phyloP scores from a whole-genome alignment of 2,329 filamentous ascomycete genomes.

The Trichoderma atroviride region DNA sequence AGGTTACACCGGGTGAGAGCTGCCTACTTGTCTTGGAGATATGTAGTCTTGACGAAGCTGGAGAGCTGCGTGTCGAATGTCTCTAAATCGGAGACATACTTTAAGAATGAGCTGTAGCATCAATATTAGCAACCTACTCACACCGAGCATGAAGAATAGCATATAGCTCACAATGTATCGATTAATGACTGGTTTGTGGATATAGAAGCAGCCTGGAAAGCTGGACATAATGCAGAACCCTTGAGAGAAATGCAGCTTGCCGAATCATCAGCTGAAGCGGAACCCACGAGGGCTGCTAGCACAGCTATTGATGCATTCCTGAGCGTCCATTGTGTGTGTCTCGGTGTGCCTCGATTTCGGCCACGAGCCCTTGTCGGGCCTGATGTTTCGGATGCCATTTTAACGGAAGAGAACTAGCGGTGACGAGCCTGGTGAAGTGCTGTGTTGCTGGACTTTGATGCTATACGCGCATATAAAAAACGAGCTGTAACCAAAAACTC shows the following conservation, averaged over 20 bases:
- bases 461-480: conserved; percentile 30
- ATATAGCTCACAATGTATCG: conserved; percentile 56
- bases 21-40: conserved; percentile 76
- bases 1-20: conserved; percentile 37
- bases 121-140: conserved; percentile 28
- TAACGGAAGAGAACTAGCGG: conserved; percentile 15
- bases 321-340: conserved; percentile 29
- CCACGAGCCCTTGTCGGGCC: conserved; percentile 26
- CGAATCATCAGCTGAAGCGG: conserved; percentile 42
- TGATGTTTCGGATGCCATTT: conserved; percentile 15
- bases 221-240: conserved; percentile 70
- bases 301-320: conserved; percentile 34
- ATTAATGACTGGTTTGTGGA: conserved; percentile 63
- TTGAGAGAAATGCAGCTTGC: conserved; percentile 65
- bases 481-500: conserved; percentile 40
- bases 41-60: conserved; percentile 73
- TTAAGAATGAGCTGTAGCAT: conserved; percentile 73
- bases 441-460: conserved; percentile 35
- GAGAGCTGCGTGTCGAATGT: conserved; percentile 78
- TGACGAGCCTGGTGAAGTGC: conserved; percentile 26
- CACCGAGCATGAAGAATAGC: conserved; percentile 37
- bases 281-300: conserved; percentile 34
- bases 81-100: conserved; percentile 72
- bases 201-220: conserved; percentile 72
- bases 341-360: conserved; percentile 16